Evolutionary conservation across 176 grass and related monocot species (phyloP).

Genomic region (Phoenix dactylifera): DNA sequence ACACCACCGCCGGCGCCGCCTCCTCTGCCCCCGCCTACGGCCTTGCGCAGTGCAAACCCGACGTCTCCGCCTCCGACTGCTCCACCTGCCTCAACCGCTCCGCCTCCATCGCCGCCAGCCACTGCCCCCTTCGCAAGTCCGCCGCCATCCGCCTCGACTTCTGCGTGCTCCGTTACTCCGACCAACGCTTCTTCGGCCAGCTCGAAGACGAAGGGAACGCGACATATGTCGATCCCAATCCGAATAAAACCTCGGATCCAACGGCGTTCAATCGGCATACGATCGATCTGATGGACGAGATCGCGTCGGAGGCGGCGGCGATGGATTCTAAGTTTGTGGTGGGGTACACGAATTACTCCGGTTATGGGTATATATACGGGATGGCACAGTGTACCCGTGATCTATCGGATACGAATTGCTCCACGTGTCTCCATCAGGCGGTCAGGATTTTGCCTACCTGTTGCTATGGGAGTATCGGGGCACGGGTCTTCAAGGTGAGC

Average conservation of each 20-base stretch:
- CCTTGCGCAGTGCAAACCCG: slow-evolving; percentile 33
- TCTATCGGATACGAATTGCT: neutral
- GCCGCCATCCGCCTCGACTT: slow-evolving; percentile 1
- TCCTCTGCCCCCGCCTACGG: slow-evolving; percentile 22
- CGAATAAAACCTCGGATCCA: too few relatives aligned
- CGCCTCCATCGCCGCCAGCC: neutral
- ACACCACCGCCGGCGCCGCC: slow-evolving; percentile 1
- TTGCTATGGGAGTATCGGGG: too few relatives aligned
- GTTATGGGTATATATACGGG: neutral
- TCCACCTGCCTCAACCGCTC: slow-evolving; percentile 14
- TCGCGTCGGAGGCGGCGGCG: neutral
- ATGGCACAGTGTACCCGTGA: neutral
- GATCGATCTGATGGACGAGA: too few relatives aligned
- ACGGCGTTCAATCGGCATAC: too few relatives aligned
- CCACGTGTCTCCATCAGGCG: too few relatives aligned
- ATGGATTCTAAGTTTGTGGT: neutral
- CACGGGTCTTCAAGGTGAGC: too few relatives aligned
- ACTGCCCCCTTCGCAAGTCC: neutral
- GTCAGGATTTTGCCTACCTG: too few relatives aligned
- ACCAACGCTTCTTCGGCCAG: neutral
- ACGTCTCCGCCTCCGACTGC: slow-evolving; percentile 14
- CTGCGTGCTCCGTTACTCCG: slow-evolving; percentile 3
- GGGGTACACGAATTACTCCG: neutral
- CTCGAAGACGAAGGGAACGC: neutral
- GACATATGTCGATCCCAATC: too few relatives aligned